Conservation (phyloP, 768 basidiomycete genomes). For the Clitopilus hobsonii region DNA sequence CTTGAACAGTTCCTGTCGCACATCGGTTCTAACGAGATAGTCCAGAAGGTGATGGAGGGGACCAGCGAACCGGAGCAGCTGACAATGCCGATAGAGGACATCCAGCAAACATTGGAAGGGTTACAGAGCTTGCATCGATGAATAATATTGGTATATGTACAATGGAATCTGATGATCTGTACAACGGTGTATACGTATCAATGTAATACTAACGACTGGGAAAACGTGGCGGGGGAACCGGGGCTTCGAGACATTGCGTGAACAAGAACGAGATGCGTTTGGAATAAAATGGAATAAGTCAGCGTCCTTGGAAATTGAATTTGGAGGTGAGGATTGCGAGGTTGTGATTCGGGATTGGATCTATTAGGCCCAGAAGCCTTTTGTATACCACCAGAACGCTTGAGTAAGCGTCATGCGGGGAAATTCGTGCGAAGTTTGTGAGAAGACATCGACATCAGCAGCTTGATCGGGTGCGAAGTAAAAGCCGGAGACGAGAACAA, state of each 20-base stretch:
- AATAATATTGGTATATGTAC: conserved; percentile 3
- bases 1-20: conserved; percentile 61
- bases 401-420: conserved; percentile 33
- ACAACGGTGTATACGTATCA: not conserved
- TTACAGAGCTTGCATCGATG: conserved; percentile 54
- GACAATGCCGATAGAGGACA: conserved; percentile 36
- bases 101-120: conserved; percentile 40
- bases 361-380: not conserved
- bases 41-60: conserved; percentile 54
- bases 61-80: conserved; percentile 55
- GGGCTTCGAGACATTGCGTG: too few relatives aligned
- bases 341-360: too few relatives aligned
- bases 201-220: not conserved
- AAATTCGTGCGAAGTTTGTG: conserved; percentile 23
- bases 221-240: not conserved
- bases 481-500: conserved; percentile 89
- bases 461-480: conserved; percentile 73
- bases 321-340: not conserved
- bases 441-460: conserved; percentile 30
- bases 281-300: conserved; percentile 2
- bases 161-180: conserved; percentile 5
- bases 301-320: not conserved
- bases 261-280: not conserved
- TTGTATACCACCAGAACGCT: conserved; percentile 33
- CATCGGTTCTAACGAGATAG: conserved; percentile 29